These are phyloP conservation scores for Pichia sp. DNA, from an alignment of 1,139 yeast species.

Conservation along the genomic window DNA sequence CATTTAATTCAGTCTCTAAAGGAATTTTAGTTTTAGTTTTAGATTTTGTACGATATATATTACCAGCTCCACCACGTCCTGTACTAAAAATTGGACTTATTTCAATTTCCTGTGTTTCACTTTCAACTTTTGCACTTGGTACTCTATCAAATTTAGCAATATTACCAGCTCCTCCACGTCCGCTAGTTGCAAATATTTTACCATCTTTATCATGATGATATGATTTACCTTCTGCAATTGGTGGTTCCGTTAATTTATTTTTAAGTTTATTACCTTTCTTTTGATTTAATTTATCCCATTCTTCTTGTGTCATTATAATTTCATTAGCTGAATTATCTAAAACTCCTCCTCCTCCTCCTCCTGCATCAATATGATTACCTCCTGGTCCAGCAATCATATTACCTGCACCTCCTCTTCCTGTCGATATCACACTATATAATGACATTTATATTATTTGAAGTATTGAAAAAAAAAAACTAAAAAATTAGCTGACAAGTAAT, in stretches of 20 bases:
- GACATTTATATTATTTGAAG: slow-evolving; percentile 9
- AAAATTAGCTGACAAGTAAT: too few relatives aligned
- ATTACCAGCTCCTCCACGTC: slow-evolving; percentile 58
- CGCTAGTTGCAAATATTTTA: slow-evolving; percentile 43
- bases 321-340: slow-evolving; percentile 20
- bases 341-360: not conserved
- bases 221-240: slow-evolving; percentile 7
- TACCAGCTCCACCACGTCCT: slow-evolving; percentile 58
- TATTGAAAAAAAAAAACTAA: too few relatives aligned
- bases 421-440: slow-evolving; percentile 26
- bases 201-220: slow-evolving; percentile 31
- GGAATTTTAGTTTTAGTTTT: slow-evolving; percentile 31
- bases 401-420: slow-evolving; percentile 41
- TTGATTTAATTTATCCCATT: slow-evolving; percentile 6
- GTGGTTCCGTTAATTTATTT: not conserved
- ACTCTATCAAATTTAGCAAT: slow-evolving; percentile 35
- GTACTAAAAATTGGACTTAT: slow-evolving; percentile 43
- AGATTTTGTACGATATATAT: slow-evolving; percentile 35
- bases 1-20: slow-evolving; percentile 46
- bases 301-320: slow-evolving; percentile 19
- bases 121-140: slow-evolving; percentile 42
- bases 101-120: slow-evolving; percentile 40
- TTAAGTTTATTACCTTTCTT: not conserved
- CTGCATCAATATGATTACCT: not conserved
- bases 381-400: slow-evolving; percentile 25